Base-by-base conservation (phyloP, 1,284 basidiomycete species). In the Hortiboletus rubellus region DNA sequence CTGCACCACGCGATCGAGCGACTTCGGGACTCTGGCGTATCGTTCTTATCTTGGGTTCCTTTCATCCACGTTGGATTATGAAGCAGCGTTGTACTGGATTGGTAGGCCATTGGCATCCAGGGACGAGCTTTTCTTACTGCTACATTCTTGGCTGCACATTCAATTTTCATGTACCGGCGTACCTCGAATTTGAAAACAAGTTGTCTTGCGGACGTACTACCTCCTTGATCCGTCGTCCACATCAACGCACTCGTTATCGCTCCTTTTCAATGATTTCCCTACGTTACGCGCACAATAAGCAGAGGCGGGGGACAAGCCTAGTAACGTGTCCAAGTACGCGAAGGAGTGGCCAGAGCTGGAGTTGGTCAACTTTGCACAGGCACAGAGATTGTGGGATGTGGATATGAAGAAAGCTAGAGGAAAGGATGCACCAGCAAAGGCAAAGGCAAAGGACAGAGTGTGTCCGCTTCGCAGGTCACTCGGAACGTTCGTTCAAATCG, bases 381-480 rank as follows among this genome's bases (percentile, higher is more conserved):
- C 80, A 60, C 81, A 84, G 72, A 76, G 90, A 4, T 15, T 27
- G 27, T 27, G 27, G 27, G 27, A 27, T 27, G 27, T 27, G 27
- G 27, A 27, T 27, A 27, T 27, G 27, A 27, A 27, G 18, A 41
- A 6, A 22, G 40, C 18, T 5, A n/a, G 38, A 22, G 27, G 27
- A 7, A 27, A 27, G 27, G 27, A 5, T 27, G 27, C 14, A 36
- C 36, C 27, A 5, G 3, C 27, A 27, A 27, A 22, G 22, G 85
- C 86, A 75, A 92, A 92, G 74, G 86, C 87, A 3, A 89, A 85
- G 72, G 76, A 76, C 36, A 79, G 81, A 83, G 90, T 90, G 46
- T 50, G 83, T 76, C 51, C 14, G 42, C 3, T 42, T 42, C 51
- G 10, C 24, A 3, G 37, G 22, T 53, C 18, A 7, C 46, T 49